Percentiles rank a stretch among this genome's conserved stretches.
phyloP scores from a whole-genome alignment of 108 stramenopile genomes.

The Nitzschia sp. region DNA sequence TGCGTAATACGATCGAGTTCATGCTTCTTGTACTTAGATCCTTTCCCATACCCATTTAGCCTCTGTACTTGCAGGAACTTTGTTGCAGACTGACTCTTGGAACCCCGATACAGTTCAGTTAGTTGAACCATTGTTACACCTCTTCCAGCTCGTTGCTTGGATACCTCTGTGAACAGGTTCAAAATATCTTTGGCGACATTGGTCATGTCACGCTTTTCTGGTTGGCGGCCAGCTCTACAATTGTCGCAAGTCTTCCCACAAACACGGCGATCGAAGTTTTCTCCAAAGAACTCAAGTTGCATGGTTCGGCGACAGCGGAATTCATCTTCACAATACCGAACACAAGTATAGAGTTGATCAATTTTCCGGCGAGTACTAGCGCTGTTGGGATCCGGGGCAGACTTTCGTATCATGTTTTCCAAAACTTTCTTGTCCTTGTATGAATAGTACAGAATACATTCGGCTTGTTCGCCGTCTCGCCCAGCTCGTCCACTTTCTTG shows the following conservation, averaged over 20 bases:
- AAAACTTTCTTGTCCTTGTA: conserved; percentile 86
- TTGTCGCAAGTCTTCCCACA: conserved; percentile 90
- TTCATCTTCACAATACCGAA: conserved; percentile 82
- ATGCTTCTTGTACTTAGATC: conserved; percentile 59
- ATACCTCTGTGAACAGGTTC: conserved; percentile 42
- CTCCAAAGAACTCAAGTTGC: conserved; percentile 92
- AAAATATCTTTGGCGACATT: conserved; percentile 57
- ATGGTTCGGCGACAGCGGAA: conserved; percentile 85
- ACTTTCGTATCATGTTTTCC: conserved; percentile 84
- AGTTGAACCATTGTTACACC: conserved; percentile 71
- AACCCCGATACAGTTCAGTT: conserved; percentile 76
- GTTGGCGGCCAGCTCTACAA: conserved; percentile 63
- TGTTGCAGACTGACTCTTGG: conserved; percentile 64
- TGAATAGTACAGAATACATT: conserved; percentile 92
- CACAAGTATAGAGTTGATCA: conserved; percentile 81
- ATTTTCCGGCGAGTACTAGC: conserved; percentile 68
- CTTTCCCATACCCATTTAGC: conserved; percentile 48
- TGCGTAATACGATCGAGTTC: conserved; percentile 75
- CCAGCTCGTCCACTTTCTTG: conserved; percentile 97
- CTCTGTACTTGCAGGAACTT: conserved; percentile 34
- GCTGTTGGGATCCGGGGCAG: conserved; percentile 39
- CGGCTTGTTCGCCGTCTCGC: conserved; percentile 88
- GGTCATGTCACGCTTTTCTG: conserved; percentile 66
- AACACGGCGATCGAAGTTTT: conserved; percentile 68
- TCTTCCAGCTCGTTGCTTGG: conserved; percentile 35